Base-by-base conservation (phyloP, 2,329 filamentous ascomycete species). In the Parastagonospora avenae region DNA sequence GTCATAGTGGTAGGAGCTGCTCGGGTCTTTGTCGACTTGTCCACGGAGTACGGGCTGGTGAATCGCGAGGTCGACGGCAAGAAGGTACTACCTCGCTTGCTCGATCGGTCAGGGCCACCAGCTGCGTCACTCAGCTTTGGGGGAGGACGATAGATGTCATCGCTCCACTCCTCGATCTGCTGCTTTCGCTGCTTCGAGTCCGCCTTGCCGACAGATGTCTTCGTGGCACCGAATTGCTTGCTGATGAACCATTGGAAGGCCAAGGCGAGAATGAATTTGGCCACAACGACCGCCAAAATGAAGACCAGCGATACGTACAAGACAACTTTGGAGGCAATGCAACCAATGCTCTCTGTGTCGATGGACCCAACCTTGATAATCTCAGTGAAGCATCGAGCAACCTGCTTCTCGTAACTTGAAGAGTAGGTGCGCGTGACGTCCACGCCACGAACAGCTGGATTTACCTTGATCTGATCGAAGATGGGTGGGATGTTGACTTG, bases 241-340 rank as follows among this genome's bases (percentile, higher is more conserved):
- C 90, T 89, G 60, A 97, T 81, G 76, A 99, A 96, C 95, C 95
- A 99, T 68, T 97, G 91, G 79, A 99, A 99, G 52, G 93, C 75
- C 38, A 97, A 71, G 9, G 94, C 94, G 44, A 99, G 83, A n/a
- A 88, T 70, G 68, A 99, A 99, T 60, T 96, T 93, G 56, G 89
- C 84, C 12, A 84, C 70, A 4, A 99, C 95, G 44, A 99, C 91
- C 4, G 91, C 86, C 52, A 99, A 77, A 76, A 99, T 99, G 74
- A 99, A 90, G 46, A 89, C 86, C 57, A 99, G 80, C 4, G 93
- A 95, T 45, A 96, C 87, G 70, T 99, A 99, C 37, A 99, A 86
- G 3, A 99, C 94, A 24, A 99, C 92, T 76, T 96, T 90, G 59
- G 93, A 96, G 2, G 94, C 94, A 72, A 99, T 99, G 77, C 94